Conservation (phyloP, 148 eudicot species). For the Vaccinium macrocarpon region DNA sequence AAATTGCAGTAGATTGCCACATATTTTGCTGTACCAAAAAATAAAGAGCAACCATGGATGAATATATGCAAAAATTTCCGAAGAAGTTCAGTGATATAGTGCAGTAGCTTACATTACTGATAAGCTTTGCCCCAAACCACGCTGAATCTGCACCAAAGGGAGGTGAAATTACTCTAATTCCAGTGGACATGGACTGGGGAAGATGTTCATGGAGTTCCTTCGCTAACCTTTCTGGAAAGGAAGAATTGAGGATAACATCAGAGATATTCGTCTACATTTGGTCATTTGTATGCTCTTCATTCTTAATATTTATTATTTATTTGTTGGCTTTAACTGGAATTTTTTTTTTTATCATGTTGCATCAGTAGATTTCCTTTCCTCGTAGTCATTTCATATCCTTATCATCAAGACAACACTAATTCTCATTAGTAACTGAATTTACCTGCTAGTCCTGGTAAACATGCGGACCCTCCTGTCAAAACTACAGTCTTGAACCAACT, state of each 20-base stretch:
- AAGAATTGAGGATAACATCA: neutral
- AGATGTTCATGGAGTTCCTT: conserved; percentile 64
- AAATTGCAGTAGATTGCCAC: neutral
- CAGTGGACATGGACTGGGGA: conserved; percentile 47
- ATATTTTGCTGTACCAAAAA: neutral
- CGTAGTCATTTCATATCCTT: neutral
- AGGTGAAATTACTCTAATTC: conserved; percentile 71
- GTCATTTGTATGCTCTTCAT: neutral
- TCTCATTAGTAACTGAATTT: neutral
- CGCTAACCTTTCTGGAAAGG: conserved; percentile 69
- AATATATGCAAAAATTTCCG: neutral
- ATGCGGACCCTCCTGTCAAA: conserved; percentile 81
- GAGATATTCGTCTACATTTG: conserved; percentile 12
- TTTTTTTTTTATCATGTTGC: neutral
- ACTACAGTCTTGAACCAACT: conserved; percentile 92
- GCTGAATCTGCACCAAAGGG: conserved; percentile 80
- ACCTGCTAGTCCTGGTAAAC: conserved; percentile 92
- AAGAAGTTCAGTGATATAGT: neutral
- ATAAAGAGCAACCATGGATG: neutral
- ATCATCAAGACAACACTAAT: neutral
- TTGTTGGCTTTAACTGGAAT: neutral
- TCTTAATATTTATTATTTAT: neutral
- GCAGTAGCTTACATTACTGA: conserved; percentile 65
- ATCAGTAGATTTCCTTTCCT: neutral
- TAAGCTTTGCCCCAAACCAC: conserved; percentile 90